A percentile compares a stretch with the other conserved stretches of the same genome.
Evolutionary conservation across 2,329 filamentous ascomycete species (phyloP).

Genomic region (Lasiodiplodia sp.): DNA sequence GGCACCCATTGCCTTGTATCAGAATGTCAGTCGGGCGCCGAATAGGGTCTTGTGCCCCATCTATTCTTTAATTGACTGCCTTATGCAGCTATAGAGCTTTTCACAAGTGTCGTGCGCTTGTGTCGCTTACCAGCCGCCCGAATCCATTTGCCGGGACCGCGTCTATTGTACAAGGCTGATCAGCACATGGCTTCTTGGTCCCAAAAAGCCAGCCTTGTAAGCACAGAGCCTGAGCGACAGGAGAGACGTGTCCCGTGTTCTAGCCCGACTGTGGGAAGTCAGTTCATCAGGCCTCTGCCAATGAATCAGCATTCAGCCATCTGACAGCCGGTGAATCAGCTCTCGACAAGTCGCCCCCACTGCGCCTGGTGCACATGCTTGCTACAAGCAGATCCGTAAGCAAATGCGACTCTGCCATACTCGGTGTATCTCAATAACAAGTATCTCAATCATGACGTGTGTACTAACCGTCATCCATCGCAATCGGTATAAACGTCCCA

Average conservation of each 20-base stretch:
- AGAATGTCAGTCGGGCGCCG: neutral
- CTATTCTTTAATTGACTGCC: neutral
- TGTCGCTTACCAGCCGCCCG: neutral
- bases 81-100: conserved; percentile 10
- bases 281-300: conserved; percentile 18
- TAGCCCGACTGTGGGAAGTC: conserved; percentile 1
- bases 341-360: conserved; percentile 6
- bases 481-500: conserved; percentile 20
- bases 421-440: conserved; percentile 22
- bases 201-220: conserved; percentile 8
- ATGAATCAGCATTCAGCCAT: conserved; percentile 17
- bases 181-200: neutral
- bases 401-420: conserved; percentile 19
- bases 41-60: neutral
- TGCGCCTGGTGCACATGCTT: conserved; percentile 1
- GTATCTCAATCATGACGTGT: conserved; percentile 21
- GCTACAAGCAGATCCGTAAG: conserved; percentile 9
- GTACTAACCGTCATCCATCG: conserved; percentile 20
- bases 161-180: neutral
- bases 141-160: neutral
- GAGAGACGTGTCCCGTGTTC: conserved; percentile 6
- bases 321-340: conserved; percentile 15
- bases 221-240: conserved; percentile 1
- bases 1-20: conserved; percentile 6
- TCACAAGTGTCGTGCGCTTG: neutral